A percentile compares a stretch with the other conserved stretches of the same genome.
phyloP scores from a whole-genome alignment of 192 early-diverging fungal species.

The Phycomyces nitens region DNA sequence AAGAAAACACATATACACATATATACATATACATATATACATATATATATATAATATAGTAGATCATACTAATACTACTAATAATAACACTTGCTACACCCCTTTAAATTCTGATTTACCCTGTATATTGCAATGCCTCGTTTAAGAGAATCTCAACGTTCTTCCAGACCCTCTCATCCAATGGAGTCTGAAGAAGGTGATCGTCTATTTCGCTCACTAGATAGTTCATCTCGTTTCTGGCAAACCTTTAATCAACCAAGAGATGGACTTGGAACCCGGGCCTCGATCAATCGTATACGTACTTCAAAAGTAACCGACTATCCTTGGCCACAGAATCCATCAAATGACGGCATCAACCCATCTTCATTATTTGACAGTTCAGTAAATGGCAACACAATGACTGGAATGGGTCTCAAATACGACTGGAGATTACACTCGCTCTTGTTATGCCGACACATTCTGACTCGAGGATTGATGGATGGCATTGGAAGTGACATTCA shows the following conservation, averaged over 20 bases:
- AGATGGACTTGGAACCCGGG: background rate
- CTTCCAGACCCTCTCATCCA: background rate
- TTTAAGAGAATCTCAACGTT: background rate
- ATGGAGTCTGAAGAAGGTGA: background rate
- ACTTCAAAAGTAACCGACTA: conserved; percentile 19
- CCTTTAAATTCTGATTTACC: no score
- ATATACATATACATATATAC: no score
- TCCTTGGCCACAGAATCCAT: conserved; percentile 4
- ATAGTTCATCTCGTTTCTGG: background rate
- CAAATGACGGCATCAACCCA: background rate
- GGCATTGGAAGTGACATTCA: conserved; percentile 50
- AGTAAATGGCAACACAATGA: background rate
- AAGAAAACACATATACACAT: no score
- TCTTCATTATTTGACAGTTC: background rate
- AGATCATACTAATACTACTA: no score
- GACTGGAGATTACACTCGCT: conserved; percentile 28
- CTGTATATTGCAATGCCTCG: background rate
- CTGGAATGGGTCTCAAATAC: conserved; percentile 13
- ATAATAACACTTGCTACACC: no score
- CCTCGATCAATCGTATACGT: background rate
- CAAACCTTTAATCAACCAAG: background rate
- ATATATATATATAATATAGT: no score
- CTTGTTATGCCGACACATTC: conserved; percentile 41
- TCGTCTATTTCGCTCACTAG: background rate
- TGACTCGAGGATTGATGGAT: conserved; percentile 39